Base-by-base conservation (phyloP, 2,329 filamentous ascomycete species). In the Ceratocystis papillata region DNA sequence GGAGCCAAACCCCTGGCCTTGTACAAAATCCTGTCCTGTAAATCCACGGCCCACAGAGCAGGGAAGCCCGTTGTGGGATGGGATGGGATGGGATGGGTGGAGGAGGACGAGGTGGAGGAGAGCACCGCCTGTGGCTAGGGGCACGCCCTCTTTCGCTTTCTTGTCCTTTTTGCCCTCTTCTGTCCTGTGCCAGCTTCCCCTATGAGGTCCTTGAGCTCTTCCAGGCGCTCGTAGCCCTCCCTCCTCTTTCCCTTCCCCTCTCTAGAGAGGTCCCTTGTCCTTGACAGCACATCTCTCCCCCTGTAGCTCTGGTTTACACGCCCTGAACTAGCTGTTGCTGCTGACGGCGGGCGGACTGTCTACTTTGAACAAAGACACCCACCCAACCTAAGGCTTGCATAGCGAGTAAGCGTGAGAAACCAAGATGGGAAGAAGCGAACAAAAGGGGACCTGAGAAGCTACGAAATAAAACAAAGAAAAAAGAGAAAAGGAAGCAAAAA, bases 41-140 rank as follows among this genome's bases (percentile, higher is more conserved):
- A 59, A 59, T 59, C 55, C n/a, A 20, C 30, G 28, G 30, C 22
- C 28, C 55, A 59, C 28, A 37, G 28, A 59, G 55, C 25, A 59
- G 55, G 55, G 55, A 59, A 59, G 53, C 53, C 25, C 20, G n/a
- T 8, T 28, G 25, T 57, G 6, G 22, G 53, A 33, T 57, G 53
- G 46, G 15, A 17, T 46, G 44, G 44, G 44, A 48, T 17, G 45
- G 45, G 15, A 17, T 15, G 45, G n/a, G 37, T 41, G 37, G 15
- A 41, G 37, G 37, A 41, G 37, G 37, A 41, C 37, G 37, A 41
- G 37, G 37, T 20, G 48, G n/a, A n/a, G 17, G 53, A 30, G 5
- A 30, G 55, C 55, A n/a, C 55, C 28, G 25, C 30, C 55, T 33
- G 55, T 59, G 28, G 30, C 55, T 59, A 59, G 55, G 55, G 55